phyloP scores from a whole-genome alignment of 2,329 filamentous ascomycete species.

The Cucurbitaria berberidis region DNA sequence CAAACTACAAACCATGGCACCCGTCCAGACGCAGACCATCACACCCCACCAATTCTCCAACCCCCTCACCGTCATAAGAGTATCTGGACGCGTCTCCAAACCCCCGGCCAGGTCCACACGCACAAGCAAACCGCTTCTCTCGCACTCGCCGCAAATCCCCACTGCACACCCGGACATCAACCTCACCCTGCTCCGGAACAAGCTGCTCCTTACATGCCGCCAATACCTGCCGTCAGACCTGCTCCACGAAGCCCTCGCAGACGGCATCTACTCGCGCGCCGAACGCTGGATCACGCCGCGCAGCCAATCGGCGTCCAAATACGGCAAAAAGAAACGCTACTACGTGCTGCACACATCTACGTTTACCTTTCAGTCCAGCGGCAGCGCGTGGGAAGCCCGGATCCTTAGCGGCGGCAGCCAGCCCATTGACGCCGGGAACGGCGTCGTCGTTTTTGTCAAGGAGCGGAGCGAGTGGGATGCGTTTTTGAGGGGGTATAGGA shows the following conservation, averaged over 20 bases:
- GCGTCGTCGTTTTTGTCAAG: slow-evolving; percentile 32
- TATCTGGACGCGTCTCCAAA: slow-evolving; percentile 26
- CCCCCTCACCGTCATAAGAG: slow-evolving; percentile 25
- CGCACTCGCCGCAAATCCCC: slow-evolving; percentile 30
- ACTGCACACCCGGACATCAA: slow-evolving; percentile 34
- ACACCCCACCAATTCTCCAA: slow-evolving; percentile 26
- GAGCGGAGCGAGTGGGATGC: slow-evolving; percentile 31
- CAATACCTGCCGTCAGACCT: slow-evolving; percentile 23
- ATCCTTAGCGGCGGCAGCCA: slow-evolving; percentile 25
- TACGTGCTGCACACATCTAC: slow-evolving; percentile 29
- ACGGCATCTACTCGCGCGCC: slow-evolving; percentile 32
- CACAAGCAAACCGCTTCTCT: slow-evolving; percentile 23
- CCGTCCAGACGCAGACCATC: slow-evolving; percentile 37
- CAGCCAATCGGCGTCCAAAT: slow-evolving; percentile 18
- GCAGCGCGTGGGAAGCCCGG: slow-evolving; percentile 31
- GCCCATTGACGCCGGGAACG: slow-evolving; percentile 34
- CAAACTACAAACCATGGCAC: slow-evolving; percentile 20
- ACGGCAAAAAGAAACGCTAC: slow-evolving; percentile 30
- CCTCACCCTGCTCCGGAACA: slow-evolving; percentile 34
- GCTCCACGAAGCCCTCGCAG: slow-evolving; percentile 28
- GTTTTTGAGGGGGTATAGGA: slow-evolving; percentile 31
- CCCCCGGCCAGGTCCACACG: slow-evolving; percentile 27
- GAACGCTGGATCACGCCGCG: slow-evolving; percentile 32
- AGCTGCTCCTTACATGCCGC: slow-evolving; percentile 32
- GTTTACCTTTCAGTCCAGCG: slow-evolving; percentile 26